A percentile compares a stretch with the other conserved stretches of the same genome.
Evolutionary conservation across 208 protist genomes (phyloP).

Genomic region (Wallacemonas collosoma): DNA sequence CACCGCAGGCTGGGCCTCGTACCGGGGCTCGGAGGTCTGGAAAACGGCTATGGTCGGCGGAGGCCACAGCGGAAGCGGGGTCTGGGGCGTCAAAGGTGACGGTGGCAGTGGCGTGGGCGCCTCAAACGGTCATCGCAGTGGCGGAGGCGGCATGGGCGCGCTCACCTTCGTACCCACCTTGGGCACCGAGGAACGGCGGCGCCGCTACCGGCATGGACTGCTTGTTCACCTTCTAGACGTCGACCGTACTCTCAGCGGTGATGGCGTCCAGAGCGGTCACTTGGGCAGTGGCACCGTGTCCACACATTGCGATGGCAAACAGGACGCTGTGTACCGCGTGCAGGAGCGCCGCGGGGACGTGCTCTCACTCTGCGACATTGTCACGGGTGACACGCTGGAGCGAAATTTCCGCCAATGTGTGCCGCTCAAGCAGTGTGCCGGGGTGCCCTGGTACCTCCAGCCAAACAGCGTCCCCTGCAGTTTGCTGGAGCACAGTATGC

Average conservation of each 20-base stretch:
- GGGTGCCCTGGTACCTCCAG: constrained; percentile 60
- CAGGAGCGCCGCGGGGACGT: constrained; percentile 18
- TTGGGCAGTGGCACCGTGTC: neutral
- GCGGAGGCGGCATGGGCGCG: neutral
- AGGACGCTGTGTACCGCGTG: constrained; percentile 15
- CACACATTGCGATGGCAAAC: neutral
- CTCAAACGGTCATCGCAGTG: no score
- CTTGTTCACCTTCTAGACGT: constrained; percentile 43
- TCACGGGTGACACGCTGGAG: constrained; percentile 24
- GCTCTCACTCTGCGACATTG: constrained; percentile 15
- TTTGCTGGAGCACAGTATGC: constrained; percentile 77
- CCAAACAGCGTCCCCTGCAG: constrained; percentile 80
- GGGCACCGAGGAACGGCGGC: constrained; percentile 45
- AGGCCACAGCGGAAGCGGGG: constrained; percentile 21
- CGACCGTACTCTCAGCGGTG: neutral
- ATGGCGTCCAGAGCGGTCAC: neutral
- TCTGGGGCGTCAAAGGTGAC: constrained; percentile 30
- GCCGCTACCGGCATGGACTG: constrained; percentile 52
- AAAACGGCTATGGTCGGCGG: neutral
- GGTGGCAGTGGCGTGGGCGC: neutral
- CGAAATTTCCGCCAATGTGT: constrained; percentile 53
- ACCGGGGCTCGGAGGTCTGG: constrained; percentile 12
- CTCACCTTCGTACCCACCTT: constrained; percentile 73
- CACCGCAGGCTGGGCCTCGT: constrained; percentile 41
- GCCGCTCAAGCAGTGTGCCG: constrained; percentile 77